Percentiles rank a stretch among this genome's conserved stretches.
phyloP scores from a whole-genome alignment of 805 yeast genomes.

The Clavispora vitiphila region DNA sequence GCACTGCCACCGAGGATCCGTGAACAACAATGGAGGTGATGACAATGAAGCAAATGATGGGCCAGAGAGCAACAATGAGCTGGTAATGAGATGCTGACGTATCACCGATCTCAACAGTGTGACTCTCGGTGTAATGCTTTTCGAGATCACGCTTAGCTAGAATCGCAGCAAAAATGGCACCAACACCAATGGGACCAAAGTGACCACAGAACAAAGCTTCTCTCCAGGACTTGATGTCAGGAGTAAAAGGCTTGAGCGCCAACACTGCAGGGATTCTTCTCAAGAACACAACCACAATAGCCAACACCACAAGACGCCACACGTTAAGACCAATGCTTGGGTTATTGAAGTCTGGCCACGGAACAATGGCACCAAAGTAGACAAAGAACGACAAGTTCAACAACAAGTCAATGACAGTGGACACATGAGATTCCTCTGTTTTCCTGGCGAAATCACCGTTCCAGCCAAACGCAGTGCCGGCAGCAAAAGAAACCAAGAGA shows the following conservation, averaged over 20 bases:
- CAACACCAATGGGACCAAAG: constrained; percentile 95
- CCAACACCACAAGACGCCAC: constrained; percentile 76
- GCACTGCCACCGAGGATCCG: constrained; percentile 60
- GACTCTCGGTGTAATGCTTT: constrained; percentile 41
- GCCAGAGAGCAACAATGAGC: constrained; percentile 64
- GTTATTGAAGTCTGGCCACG: constrained; percentile 77
- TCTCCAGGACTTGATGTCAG: constrained; percentile 87
- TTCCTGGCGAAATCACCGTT: constrained; percentile 81
- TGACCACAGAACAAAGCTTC: constrained; percentile 94
- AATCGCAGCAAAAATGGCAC: constrained; percentile 82
- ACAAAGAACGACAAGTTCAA: constrained; percentile 83
- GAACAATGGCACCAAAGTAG: constrained; percentile 85
- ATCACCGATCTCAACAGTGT: constrained; percentile 48
- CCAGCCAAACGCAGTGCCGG: constrained; percentile 94
- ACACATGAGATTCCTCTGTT: constrained; percentile 81
- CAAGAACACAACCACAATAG: constrained; percentile 67
- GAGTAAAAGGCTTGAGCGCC: constrained; percentile 69
- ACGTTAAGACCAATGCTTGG: constrained; percentile 56
- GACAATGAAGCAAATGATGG: constrained; percentile 59
- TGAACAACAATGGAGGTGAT: constrained; percentile 81
- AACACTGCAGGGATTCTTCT: constrained; percentile 82
- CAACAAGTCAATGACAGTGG: constrained; percentile 83
- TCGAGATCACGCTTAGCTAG: constrained; percentile 73
- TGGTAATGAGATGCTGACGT: constrained; percentile 42
- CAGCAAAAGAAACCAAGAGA: constrained; percentile 81